A percentile compares a stretch with the other conserved stretches of the same genome.
Evolutionary conservation across 2,329 filamentous ascomycete species (phyloP).

Genomic region (Elsinoe batatas): DNA sequence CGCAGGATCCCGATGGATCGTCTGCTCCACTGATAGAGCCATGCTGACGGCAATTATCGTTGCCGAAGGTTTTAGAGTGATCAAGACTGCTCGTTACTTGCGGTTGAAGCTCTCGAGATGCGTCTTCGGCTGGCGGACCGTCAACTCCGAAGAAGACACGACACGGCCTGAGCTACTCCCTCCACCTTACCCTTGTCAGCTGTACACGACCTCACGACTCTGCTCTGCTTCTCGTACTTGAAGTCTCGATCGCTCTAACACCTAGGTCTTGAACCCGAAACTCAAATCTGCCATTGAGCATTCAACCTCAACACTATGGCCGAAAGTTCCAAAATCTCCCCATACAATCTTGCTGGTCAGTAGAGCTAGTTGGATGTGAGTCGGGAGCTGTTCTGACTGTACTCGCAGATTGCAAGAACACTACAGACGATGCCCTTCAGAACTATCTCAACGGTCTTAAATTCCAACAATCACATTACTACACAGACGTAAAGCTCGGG

Average conservation of each 20-base stretch:
- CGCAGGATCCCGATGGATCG: constrained; percentile 96
- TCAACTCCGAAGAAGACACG: constrained; percentile 4
- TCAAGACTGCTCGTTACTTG: background rate
- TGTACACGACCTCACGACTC: no score
- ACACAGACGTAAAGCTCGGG: constrained; percentile 71
- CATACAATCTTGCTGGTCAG: constrained; percentile 23
- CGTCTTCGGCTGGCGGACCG: background rate
- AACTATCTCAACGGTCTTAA: constrained; percentile 85
- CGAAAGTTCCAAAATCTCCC: constrained; percentile 26
- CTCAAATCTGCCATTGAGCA: background rate
- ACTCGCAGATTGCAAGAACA: constrained; percentile 79
- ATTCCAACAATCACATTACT: constrained; percentile 71
- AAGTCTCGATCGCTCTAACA: no score
- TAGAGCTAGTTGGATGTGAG: background rate
- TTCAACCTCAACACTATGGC: constrained; percentile 6
- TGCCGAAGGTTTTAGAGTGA: background rate
- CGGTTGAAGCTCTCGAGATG: background rate
- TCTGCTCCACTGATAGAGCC: constrained; percentile 79
- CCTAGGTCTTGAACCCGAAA: background rate
- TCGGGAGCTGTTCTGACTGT: constrained; percentile 8
- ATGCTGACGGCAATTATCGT: constrained; percentile 41
- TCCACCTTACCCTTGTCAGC: no score
- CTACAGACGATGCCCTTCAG: constrained; percentile 84
- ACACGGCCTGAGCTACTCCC: background rate
- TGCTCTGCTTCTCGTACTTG: no score